A percentile compares a stretch with the other conserved stretches of the same genome.
Conservation (phyloP, 129 eudicot species). For the Tagetes erecta region DNA sequence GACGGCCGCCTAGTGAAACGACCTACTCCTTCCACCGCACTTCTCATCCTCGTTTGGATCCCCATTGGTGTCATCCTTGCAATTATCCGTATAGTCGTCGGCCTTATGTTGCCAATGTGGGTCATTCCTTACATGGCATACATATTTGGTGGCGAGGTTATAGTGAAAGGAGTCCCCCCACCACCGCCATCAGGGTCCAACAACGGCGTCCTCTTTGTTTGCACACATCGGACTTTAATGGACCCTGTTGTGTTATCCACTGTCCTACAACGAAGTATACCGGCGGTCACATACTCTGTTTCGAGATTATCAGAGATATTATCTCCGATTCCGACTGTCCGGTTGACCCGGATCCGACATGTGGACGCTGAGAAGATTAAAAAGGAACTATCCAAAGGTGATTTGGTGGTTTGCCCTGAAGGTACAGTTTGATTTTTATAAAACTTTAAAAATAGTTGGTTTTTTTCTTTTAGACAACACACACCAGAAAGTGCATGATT, state of each 20-base stretch:
- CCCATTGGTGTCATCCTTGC: slow-evolving; percentile 77
- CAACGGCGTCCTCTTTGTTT: slow-evolving; percentile 84
- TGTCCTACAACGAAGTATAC: slow-evolving; percentile 74
- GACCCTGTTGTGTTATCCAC: slow-evolving; percentile 90
- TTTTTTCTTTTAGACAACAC: too few relatives aligned
- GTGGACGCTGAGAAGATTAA: slow-evolving; percentile 77
- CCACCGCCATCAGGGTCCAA: slow-evolving; percentile 54
- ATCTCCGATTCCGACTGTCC: slow-evolving; percentile 94
- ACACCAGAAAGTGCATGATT: too few relatives aligned
- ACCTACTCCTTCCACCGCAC: slow-evolving; percentile 75
- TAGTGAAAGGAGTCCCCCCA: slow-evolving; percentile 85
- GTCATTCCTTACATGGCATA: slow-evolving; percentile 49
- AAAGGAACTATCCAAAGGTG: slow-evolving; percentile 62
- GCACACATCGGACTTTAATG: slow-evolving; percentile 89
- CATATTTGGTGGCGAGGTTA: slow-evolving; percentile 60
- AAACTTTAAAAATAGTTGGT: too few relatives aligned
- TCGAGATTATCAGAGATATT: slow-evolving; percentile 81
- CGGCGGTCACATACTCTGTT: slow-evolving; percentile 95
- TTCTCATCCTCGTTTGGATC: slow-evolving; percentile 77
- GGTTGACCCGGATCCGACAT: slow-evolving; percentile 68
- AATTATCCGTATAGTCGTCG: slow-evolving; percentile 52
- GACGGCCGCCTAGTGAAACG: slow-evolving; percentile 90
- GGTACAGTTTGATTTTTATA: too few relatives aligned
- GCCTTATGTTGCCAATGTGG: slow-evolving; percentile 69
- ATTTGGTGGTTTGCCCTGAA: slow-evolving; percentile 45